These are phyloP conservation scores for Crassisporium funariophilum DNA, from an alignment of 768 basidiomycete species.

Conservation along the genomic window DNA sequence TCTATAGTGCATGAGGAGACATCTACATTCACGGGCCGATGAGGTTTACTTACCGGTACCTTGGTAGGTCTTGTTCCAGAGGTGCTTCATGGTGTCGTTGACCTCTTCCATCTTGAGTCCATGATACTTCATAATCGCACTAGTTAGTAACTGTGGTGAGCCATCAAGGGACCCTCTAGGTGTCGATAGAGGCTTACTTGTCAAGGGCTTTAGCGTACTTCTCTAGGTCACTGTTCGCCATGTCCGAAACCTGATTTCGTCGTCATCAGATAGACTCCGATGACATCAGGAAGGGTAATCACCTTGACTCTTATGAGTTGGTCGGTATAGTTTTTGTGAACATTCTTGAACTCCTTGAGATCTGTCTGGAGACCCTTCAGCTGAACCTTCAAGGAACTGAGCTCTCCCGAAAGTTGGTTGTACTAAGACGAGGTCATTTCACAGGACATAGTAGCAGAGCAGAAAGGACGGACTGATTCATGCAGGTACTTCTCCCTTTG, in stretches of 20 bases:
- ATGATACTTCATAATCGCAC: conserved; percentile 99
- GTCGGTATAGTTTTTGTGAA: conserved; percentile 83
- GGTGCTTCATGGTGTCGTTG: conserved; percentile 94
- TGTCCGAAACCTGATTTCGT: conserved; percentile 83
- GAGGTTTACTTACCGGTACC: conserved; percentile 73
- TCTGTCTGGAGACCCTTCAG: conserved; percentile 68
- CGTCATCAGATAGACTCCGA: not conserved
- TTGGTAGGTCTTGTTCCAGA: conserved; percentile 99
- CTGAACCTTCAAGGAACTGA: conserved; percentile 71
- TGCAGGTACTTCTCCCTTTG: conserved; percentile 73
- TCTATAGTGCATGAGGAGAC: conserved; percentile 49
- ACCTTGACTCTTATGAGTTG: conserved; percentile 97
- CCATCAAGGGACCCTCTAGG: not conserved
- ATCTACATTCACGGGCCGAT: conserved; percentile 9
- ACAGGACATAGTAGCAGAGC: conserved; percentile 2
- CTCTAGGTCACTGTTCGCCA: conserved; percentile 96
- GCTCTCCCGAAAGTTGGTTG: conserved; percentile 81
- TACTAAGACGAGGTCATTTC: conserved; percentile 47
- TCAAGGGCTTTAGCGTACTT: conserved; percentile 98
- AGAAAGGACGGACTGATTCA: conserved; percentile 51
- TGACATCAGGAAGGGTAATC: not conserved
- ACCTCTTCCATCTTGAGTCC: conserved; percentile 98
- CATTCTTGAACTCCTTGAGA: conserved; percentile 82
- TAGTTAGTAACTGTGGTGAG: conserved; percentile 30
- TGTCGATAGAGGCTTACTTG: conserved; percentile 58